phyloP scores from a whole-genome alignment of 306 rosid genomes.

The Corylus americana region DNA sequence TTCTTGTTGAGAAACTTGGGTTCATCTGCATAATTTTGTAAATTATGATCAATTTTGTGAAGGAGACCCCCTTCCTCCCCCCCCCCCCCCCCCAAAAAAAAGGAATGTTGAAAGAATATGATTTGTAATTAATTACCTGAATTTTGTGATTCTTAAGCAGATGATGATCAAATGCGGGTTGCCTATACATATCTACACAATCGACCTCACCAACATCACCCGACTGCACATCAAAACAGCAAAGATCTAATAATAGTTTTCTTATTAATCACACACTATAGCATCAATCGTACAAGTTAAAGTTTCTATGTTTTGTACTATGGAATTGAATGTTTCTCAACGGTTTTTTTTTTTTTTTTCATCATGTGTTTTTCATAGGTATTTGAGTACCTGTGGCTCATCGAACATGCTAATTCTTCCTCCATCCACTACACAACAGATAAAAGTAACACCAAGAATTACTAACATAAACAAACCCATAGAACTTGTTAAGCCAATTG shows the following conservation, averaged over 20 bases:
- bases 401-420: neutral
- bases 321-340: no score
- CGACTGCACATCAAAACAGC: neutral
- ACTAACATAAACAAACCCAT: neutral
- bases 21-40: neutral
- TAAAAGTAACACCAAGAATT: neutral
- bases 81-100: no score
- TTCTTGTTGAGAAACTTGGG: constrained; percentile 1
- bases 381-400: neutral
- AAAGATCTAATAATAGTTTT: neutral
- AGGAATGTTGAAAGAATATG: neutral
- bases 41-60: neutral
- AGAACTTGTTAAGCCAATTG: neutral
- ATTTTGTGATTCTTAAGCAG: constrained; percentile 31
- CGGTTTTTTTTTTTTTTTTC: neutral
- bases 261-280: neutral
- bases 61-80: no score
- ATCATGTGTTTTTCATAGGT: neutral
- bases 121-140: constrained; percentile 8
- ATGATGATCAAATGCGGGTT: constrained; percentile 35
- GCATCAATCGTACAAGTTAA: neutral
- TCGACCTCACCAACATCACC: constrained; percentile 3
- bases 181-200: constrained; percentile 35
- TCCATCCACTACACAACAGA: neutral
- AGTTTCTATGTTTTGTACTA: no score